Base-by-base conservation (phyloP, 352 stramenopile genomes). In the Pythium rishiriense region DNA sequence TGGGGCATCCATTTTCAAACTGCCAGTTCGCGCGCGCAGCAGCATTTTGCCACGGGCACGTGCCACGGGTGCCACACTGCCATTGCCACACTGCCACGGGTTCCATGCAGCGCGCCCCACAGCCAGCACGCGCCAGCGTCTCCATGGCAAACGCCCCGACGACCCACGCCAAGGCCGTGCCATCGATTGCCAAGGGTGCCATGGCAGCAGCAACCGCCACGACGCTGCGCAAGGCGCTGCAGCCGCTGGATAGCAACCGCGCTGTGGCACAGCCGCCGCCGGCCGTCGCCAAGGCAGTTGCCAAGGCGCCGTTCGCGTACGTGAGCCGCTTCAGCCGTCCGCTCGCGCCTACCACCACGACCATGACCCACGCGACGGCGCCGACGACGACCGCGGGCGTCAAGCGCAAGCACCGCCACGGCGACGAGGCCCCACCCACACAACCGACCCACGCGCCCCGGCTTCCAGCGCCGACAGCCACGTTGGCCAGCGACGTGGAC, bases 401-500 rank as follows among this genome's bases (percentile, higher is more conserved):
- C 31, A 70, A 70, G 63, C 63, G 63, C 63, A 70, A 70, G 63
- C 55, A 70, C 33, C 33, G 22, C 22, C 25, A 58, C 5, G 4
- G 29, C 7, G 63, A 57, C 5, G 47, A 47, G 26, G 12, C 43
- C 2, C 29, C 43, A 48, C 15, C 11, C 31, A 37, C 31, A 48
- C 47, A 22, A 35, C 53, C 1, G 15, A 17, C 14, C 41, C 21
- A 14, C 37, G n/a, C 37, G 37, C 37, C 11, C 8, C 10, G n/a
- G 37, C 37, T 21, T 12, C 35, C 4, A 17, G 14, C 11, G 37
- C 37, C 5, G 37, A 5, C 31, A 35, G 10, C 31, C 5, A 10
- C 31, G 31, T 35, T 10, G 31, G 10, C 31, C 31, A 35, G 10
- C 5, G 31, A 35, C 31, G 31, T 10, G 10, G 31, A 10, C 5